Percentiles rank a stretch among this genome's conserved stretches.
Evolutionary conservation across 1,284 basidiomycete genomes (phyloP).

Genomic region (Ceratobasidium sp.): DNA sequence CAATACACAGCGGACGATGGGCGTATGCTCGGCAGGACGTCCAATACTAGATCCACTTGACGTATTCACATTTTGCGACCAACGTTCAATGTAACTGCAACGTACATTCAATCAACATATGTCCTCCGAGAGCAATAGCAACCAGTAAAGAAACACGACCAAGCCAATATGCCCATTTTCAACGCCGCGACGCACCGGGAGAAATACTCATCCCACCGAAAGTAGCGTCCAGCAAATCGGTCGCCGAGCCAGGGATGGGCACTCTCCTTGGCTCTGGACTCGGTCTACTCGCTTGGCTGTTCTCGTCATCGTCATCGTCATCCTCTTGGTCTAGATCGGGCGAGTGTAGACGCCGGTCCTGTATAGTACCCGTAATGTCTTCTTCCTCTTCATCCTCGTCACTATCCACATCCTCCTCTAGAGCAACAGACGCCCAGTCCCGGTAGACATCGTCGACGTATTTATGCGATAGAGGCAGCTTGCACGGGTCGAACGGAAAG

Average conservation of each 20-base stretch:
- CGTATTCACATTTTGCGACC: not conserved
- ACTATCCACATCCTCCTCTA: slow-evolving; percentile 71
- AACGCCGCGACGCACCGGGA: slow-evolving; percentile 48
- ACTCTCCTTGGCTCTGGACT: slow-evolving; percentile 52
- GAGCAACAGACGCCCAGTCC: slow-evolving; percentile 77
- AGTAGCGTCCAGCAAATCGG: slow-evolving; percentile 52
- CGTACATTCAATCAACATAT: slow-evolving; percentile 24
- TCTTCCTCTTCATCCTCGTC: slow-evolving; percentile 61
- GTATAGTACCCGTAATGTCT: slow-evolving; percentile 44
- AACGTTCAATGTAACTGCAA: slow-evolving; percentile 24
- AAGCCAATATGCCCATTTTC: not conserved
- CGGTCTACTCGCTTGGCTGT: slow-evolving; percentile 54
- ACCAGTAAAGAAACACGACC: slow-evolving; percentile 3
- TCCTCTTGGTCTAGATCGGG: slow-evolving; percentile 18
- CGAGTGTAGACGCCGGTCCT: slow-evolving; percentile 8
- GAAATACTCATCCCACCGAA: slow-evolving; percentile 78
- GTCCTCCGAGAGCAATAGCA: not conserved
- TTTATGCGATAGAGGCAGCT: slow-evolving; percentile 73
- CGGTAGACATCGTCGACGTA: slow-evolving; percentile 76
- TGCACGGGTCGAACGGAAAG: slow-evolving; percentile 99
- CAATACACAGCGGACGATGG: not conserved
- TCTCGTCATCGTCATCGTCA: slow-evolving; percentile 14
- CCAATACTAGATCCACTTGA: not conserved
- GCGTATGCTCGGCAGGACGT: not conserved
- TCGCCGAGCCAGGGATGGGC: slow-evolving; percentile 22